phyloP scores from a whole-genome alignment of 345 rosid species.

The Turritis glabra region DNA sequence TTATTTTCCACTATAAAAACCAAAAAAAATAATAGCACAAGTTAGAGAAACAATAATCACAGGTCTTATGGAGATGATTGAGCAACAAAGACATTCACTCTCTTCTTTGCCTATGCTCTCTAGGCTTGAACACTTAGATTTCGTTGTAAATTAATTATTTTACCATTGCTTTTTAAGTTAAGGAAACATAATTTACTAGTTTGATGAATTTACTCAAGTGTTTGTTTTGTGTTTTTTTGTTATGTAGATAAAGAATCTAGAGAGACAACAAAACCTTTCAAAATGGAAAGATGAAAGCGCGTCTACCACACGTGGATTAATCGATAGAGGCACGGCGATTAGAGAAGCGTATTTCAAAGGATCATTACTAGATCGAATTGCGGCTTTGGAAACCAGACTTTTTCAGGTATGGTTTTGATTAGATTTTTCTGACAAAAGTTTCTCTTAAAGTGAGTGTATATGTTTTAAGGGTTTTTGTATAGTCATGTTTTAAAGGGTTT shows the following conservation, averaged over 20 bases:
- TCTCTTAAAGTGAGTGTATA: not conserved
- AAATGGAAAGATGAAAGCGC: constrained; percentile 43
- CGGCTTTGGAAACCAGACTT: constrained; percentile 64
- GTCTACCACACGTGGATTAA: constrained; percentile 10
- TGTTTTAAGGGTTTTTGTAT: not conserved
- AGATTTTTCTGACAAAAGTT: not conserved
- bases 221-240: not conserved
- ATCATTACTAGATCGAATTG: constrained; percentile 67
- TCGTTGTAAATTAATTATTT: constrained; percentile 43
- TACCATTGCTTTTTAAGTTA: not conserved
- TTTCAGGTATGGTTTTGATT: constrained; percentile 51
- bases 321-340: constrained; percentile 54
- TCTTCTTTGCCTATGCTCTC: constrained; percentile 56
- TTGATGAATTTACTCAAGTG: not conserved
- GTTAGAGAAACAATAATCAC: not conserved
- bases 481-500: not conserved
- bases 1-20: constrained; percentile 13
- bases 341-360: constrained; percentile 73
- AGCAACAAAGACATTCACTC: constrained; percentile 44
- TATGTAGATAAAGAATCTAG: constrained; percentile 62
- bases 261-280: constrained; percentile 49
- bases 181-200: not conserved
- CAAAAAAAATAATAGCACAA: not conserved
- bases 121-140: constrained; percentile 77
- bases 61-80: constrained; percentile 48